Evolutionary conservation across 2,329 filamentous ascomycete genomes (phyloP), one percentile per base, ranked within the genome.

Genomic region (Xylaria digitata): DNA sequence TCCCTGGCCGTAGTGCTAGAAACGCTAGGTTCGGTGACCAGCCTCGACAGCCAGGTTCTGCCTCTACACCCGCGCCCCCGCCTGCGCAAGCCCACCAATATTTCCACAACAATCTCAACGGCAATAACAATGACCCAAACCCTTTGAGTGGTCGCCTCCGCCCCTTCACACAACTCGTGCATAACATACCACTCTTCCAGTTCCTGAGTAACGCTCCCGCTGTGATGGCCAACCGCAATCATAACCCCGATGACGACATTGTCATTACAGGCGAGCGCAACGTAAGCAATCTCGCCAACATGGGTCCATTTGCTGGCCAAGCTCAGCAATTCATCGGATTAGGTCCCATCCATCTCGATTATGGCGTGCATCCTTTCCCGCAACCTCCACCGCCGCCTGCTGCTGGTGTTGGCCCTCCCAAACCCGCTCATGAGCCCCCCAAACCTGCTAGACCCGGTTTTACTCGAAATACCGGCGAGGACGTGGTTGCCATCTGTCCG

Each of bases 401-500:
- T 42, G 61, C n/a, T 8, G 59, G 23, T 6, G 45, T 26, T 37
- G 65, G 62, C 19, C 55, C 75, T 2, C 79, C 79, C 21, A 85
- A 83, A 72, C 83, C 82, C n/a, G 78, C 15, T 72, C 87, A 95
- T 77, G 86, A 90, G 49, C 83, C 90, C 0, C 90, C 92, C 0
- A 82, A 85, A n/a, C 81, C 89, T 0, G 83, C 92, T 0, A 85
- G 86, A 6, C 82, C 88, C n/a, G 95, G 94, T 0, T 98, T 96
- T 74, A 97, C 92, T 0, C 86, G 94, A 65, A 89, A 88, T 55
- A 92, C 92, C 0, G 86, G 83, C 45, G 90, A 93, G 42, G 89
- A 93, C 17, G 86, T 92, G 43, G 83, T 92, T 0, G 85, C 95
- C 2, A 85, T 97, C 0, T 99, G 96, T 77, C 92, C 95, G 0